A percentile compares a stretch with the other conserved stretches of the same genome.
These are phyloP conservation scores for Monilinia aucupariae DNA, from an alignment of 2,329 filamentous ascomycete species.

Conservation along the genomic window DNA sequence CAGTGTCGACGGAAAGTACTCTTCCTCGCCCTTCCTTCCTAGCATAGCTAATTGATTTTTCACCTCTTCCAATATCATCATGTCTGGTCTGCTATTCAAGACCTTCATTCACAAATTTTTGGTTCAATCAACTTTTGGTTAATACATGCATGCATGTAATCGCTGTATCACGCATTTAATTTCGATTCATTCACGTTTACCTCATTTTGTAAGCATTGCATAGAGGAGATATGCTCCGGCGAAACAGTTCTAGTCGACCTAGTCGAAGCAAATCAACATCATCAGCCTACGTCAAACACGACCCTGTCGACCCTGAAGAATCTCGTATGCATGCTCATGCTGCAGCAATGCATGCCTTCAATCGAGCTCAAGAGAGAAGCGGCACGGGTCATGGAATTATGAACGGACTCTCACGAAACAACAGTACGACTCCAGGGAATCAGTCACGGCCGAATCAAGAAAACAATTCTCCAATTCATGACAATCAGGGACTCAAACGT, in stretches of 20 bases:
- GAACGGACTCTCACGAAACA: slow-evolving; percentile 21
- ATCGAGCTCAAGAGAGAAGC: slow-evolving; percentile 43
- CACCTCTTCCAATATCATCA: slow-evolving; percentile 36
- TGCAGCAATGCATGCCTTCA: slow-evolving; percentile 57
- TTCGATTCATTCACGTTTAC: slow-evolving; percentile 28
- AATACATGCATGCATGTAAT: slow-evolving; percentile 27
- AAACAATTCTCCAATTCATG: slow-evolving; percentile 26
- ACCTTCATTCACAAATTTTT: slow-evolving; percentile 14
- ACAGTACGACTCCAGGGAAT: slow-evolving; percentile 18
- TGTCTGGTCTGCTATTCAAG: slow-evolving; percentile 16
- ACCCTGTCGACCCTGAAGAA: slow-evolving; percentile 45
- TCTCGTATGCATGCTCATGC: slow-evolving; percentile 56
- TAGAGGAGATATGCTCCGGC: slow-evolving; percentile 29
- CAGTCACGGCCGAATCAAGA: slow-evolving; percentile 19
- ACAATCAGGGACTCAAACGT: slow-evolving; percentile 35
- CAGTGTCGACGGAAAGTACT: slow-evolving; percentile 6
- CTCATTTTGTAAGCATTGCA: slow-evolving; percentile 23
- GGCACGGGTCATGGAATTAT: slow-evolving; percentile 37
- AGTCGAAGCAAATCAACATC: slow-evolving; percentile 50
- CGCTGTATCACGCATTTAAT: slow-evolving; percentile 31
- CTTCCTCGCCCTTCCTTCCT: background rate
- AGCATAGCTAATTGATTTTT: slow-evolving; percentile 28
- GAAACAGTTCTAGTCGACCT: slow-evolving; percentile 44
- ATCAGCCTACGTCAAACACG: slow-evolving; percentile 44
- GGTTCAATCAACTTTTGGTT: slow-evolving; percentile 32